Percentiles rank a stretch among this genome's conserved stretches.
Evolutionary conservation across 495 filamentous ascomycete species (phyloP).

Genomic region (Pyrenula aspistea): DNA sequence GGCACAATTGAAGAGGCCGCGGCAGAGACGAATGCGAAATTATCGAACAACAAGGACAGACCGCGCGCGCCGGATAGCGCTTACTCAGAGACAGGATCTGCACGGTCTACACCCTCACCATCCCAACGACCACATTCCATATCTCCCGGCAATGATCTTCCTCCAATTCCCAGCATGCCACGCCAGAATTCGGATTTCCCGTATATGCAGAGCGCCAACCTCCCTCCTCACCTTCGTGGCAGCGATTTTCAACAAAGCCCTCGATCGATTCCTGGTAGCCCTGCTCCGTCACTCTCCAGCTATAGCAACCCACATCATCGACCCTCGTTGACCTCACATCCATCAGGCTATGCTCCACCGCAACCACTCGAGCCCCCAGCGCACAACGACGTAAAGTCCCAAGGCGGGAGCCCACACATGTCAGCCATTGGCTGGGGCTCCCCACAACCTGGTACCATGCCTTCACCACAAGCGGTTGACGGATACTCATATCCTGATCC

Average conservation of each 20-base stretch:
- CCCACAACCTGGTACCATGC: constrained; percentile 49
- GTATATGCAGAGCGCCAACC: constrained; percentile 51
- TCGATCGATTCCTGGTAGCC: constrained; percentile 51
- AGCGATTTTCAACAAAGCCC: constrained; percentile 68
- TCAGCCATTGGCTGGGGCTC: constrained; percentile 62
- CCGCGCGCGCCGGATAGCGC: constrained; percentile 61
- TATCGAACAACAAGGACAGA: constrained; percentile 46
- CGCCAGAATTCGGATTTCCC: constrained; percentile 51
- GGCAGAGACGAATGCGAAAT: constrained; percentile 71
- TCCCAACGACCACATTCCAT: constrained; percentile 62
- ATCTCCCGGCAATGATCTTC: constrained; percentile 68
- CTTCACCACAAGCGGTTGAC: constrained; percentile 53
- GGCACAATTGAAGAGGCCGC: constrained; percentile 92
- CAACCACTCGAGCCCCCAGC: constrained; percentile 80
- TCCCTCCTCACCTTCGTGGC: constrained; percentile 74
- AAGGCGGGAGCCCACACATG: constrained; percentile 63
- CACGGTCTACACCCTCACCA: constrained; percentile 76
- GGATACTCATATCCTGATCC: constrained; percentile 63
- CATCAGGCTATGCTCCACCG: constrained; percentile 66
- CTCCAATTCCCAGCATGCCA: constrained; percentile 60
- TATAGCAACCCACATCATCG: constrained; percentile 45
- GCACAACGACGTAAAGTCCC: constrained; percentile 55
- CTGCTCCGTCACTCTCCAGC: constrained; percentile 46
- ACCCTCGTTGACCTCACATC: constrained; percentile 70
- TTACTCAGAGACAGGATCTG: constrained; percentile 71